Evolutionary conservation across 2,329 filamentous ascomycete species (phyloP), one percentile per base, ranked within the genome.

Genomic region (Fusarium paranaense): DNA sequence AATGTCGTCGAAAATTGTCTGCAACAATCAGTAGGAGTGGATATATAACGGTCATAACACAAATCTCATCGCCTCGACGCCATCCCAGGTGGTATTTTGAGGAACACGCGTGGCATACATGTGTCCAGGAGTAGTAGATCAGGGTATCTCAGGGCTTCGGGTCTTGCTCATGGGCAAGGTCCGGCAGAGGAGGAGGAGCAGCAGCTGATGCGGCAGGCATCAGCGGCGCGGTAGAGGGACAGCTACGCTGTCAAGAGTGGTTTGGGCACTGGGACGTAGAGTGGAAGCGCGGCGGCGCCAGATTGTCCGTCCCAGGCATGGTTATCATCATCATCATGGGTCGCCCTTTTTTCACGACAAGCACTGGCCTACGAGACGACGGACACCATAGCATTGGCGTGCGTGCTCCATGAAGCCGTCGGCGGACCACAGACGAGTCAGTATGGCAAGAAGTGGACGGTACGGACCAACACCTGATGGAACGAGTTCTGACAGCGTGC

Each of bases 321-420:
- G 16, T 27, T 25, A 27, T 27, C 56, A 52, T 62, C 42, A 35
- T 37, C 35, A 38, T 32, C 35, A 50, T 10, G 35, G 22, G 22
- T 37, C 56, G 33, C 56, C 27, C 57, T 62, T 25, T n/a, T 7
- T 6, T 61, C 35, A 38, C 27, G 25, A 40, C 47, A 62, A 35
- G 62, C 38, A 74, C 47, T 69, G 66, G 10, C 64, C 69, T 52
- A 74, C 20, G 30, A 74, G 64, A 35, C 56, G 62, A 27, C 57
- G 42, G 38, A 71, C 76, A 14, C 79, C 79, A 58, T 80, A 75
- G 58, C 77, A 80, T 59, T 72, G 47, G 14, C 66, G 56, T 45
- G 70, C 63, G 50, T 80, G 79, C 33, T 76, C 69, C 25, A 70
- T 18, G 57, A 78, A 79, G 9, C 66, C 72, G 18, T 72, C 47